Conservation (phyloP, 2,329 filamentous ascomycete genomes). For the Fusarium sp. region DNA sequence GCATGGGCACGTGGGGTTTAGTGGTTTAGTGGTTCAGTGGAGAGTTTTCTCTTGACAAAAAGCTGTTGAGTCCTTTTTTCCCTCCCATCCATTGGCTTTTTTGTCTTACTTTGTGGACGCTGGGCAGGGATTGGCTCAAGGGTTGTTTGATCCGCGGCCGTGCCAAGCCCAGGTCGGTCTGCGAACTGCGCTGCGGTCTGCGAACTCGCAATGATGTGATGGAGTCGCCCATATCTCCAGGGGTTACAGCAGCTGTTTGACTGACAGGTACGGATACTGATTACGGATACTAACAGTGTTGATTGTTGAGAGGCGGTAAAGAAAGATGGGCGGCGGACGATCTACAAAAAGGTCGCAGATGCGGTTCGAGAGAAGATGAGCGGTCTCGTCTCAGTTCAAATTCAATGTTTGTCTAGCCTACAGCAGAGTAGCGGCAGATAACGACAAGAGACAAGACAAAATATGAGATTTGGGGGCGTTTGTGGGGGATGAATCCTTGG, state of each 20-base stretch:
- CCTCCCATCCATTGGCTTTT: background rate
- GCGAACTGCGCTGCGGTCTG: slow-evolving; percentile 7
- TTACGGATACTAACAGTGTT: background rate
- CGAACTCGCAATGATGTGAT: slow-evolving; percentile 21
- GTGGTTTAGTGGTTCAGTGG: slow-evolving; percentile 15
- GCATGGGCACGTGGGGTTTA: slow-evolving; percentile 48
- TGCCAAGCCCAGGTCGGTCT: slow-evolving; percentile 33
- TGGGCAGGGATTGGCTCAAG: slow-evolving; percentile 37
- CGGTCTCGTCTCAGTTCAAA: slow-evolving; percentile 8
- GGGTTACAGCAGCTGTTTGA: no score
- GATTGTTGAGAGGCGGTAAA: slow-evolving; percentile 25
- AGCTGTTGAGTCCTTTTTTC: slow-evolving; percentile 25
- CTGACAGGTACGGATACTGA: no score
- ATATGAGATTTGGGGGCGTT: slow-evolving; percentile 39
- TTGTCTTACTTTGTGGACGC: background rate
- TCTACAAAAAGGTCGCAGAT: background rate
- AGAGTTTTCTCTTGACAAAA: background rate
- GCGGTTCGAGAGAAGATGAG: slow-evolving; percentile 6
- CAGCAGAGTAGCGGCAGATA: slow-evolving; percentile 24
- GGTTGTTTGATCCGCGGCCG: slow-evolving; percentile 17
- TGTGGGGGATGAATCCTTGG: slow-evolving; percentile 32
- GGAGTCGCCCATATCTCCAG: no score
- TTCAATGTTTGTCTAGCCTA: slow-evolving; percentile 8
- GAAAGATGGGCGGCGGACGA: background rate
- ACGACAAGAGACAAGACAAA: slow-evolving; percentile 12